phyloP scores from a whole-genome alignment of 2,329 filamentous ascomycete species.

The Nothomitra cinnamomea region DNA sequence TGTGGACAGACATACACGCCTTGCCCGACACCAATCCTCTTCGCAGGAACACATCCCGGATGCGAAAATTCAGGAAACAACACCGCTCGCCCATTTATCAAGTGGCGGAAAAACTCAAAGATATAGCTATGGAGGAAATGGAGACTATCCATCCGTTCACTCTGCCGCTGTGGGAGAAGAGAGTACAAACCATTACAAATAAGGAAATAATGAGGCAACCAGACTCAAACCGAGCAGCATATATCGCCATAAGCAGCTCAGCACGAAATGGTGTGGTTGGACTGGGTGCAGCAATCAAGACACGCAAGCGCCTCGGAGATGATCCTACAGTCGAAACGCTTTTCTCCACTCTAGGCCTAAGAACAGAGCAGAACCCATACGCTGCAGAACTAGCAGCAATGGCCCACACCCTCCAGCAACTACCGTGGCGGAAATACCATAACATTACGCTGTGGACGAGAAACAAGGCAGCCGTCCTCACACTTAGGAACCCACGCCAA shows the following conservation, averaged over 20 bases:
- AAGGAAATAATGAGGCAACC: background rate
- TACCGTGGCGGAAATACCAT: slow-evolving; percentile 11
- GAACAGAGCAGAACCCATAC: slow-evolving; percentile 14
- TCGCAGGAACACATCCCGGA: background rate
- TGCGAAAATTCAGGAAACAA: background rate
- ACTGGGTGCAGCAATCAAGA: slow-evolving; percentile 9
- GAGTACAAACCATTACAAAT: too few relatives aligned
- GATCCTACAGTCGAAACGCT: background rate
- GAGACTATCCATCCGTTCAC: background rate
- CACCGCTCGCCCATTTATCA: background rate
- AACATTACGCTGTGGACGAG: slow-evolving; percentile 14
- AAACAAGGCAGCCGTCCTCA: slow-evolving; percentile 13
- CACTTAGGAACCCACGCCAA: slow-evolving; percentile 11
- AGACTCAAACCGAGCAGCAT: background rate
- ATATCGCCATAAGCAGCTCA: slow-evolving; percentile 7
- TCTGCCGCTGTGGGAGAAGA: background rate
- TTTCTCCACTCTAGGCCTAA: slow-evolving; percentile 1
- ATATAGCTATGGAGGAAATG: background rate
- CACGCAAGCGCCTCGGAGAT: too few relatives aligned
- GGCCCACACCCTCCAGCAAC: slow-evolving; percentile 10
- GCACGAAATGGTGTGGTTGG: too few relatives aligned
- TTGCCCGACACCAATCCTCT: slow-evolving; percentile 12
- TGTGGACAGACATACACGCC: slow-evolving; percentile 11
- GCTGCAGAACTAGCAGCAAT: slow-evolving; percentile 15
- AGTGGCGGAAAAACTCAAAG: background rate